Evolutionary conservation across 805 yeast genomes (phyloP).

Genomic region (Nakazawaea holstii): DNA sequence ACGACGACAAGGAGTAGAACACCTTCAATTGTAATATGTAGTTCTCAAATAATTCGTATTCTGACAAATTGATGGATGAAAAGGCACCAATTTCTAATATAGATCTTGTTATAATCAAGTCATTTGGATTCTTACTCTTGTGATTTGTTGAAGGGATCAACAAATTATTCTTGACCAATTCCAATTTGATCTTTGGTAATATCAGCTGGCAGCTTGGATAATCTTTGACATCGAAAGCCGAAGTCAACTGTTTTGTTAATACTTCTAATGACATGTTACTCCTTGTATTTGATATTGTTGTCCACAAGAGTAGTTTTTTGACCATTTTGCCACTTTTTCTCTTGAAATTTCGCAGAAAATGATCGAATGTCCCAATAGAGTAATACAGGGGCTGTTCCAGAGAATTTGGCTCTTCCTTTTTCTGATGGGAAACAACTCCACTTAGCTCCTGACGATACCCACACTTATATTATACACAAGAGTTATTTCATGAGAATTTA

Average conservation of each 20-base stretch:
- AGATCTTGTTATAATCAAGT: slow-evolving; percentile 72
- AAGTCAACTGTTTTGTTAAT: slow-evolving; percentile 64
- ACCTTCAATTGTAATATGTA: slow-evolving; percentile 70
- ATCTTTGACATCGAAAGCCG: slow-evolving; percentile 55
- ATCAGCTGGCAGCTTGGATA: slow-evolving; percentile 56
- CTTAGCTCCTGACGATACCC: neutral
- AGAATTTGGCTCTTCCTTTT: neutral
- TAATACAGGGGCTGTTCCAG: neutral
- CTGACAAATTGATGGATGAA: slow-evolving; percentile 58
- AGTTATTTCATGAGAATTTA: too few species aligned
- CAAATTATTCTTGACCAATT: slow-evolving; percentile 70
- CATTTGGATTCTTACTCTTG: slow-evolving; percentile 42
- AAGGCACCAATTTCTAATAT: slow-evolving; percentile 88
- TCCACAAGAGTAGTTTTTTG: neutral
- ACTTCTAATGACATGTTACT: slow-evolving; percentile 55
- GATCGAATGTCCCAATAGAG: neutral
- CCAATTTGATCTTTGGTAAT: slow-evolving; percentile 70
- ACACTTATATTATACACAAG: too few species aligned
- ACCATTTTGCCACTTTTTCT: neutral
- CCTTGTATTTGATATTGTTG: neutral
- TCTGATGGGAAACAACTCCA: neutral
- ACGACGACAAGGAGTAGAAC: slow-evolving; percentile 47
- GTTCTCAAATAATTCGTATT: slow-evolving; percentile 65
- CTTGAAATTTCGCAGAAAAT: too few species aligned
- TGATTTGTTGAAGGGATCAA: slow-evolving; percentile 55